Base-by-base conservation (phyloP, 345 rosid species). In the Carallia pectinifolia region DNA sequence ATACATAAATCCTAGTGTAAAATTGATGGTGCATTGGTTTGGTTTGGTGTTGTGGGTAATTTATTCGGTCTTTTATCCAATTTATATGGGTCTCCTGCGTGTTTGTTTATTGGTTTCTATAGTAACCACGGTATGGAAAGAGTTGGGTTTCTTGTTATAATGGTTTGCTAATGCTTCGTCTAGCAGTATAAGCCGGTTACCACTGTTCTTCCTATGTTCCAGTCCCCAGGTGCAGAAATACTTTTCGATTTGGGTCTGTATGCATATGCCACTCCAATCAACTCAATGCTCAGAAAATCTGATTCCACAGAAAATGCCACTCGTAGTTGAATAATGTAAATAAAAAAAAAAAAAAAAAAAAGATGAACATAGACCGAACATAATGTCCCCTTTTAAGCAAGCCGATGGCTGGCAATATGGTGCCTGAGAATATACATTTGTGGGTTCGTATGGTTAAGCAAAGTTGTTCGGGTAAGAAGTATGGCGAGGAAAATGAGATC, bases 11-110 rank as follows among this genome's bases (percentile, higher is more conserved):
- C 27, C 47, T 65, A 36, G 12, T 23, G 59, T 64, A 63, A 31
- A 68, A 62, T 44, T 62, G 48, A 55, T 18, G 56, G 63, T 27
- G 69, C 64, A 55, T 40, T 68, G 39, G 31, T 63, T 74, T 68
- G 58, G 62, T 58, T 27, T 44, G 30, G 29, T 27, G 69, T 68
- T 61, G 62, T 62, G 69, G 78, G 78, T 53, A 68, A 74, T 75
- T 64, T 59, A 48, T 48, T 38, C 37, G 52, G 69, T 44, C 37
- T 33, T 58, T 50, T 19, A 16, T 65, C 34, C 60, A 65, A 67
- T 67, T 74, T 67, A 74, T 62, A 56, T 69, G 70, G 60, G 63
- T 68, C 67, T 55, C 10, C 37, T 34, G 58, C 60, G 29, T 54
- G 72, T 40, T 63, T 63, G 69, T 64, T 38, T 63, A 62, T 63